These are phyloP conservation scores for Plectosphaerella sp. DNA, from an alignment of 2,329 filamentous ascomycete species.

Conservation along the genomic window DNA sequence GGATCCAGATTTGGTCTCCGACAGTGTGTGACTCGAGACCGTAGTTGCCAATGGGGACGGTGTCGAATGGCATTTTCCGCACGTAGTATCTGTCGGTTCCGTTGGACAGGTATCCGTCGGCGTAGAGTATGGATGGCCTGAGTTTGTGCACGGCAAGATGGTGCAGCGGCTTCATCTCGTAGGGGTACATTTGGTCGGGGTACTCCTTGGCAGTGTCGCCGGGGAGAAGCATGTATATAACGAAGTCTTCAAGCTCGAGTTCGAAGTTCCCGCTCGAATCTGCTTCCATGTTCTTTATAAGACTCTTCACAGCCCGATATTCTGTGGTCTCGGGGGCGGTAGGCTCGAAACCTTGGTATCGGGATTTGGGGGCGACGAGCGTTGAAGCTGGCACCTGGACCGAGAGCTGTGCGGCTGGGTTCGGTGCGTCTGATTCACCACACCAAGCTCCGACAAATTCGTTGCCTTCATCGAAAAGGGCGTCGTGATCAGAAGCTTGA, in stretches of 20 bases:
- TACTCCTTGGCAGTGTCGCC: constrained; percentile 14
- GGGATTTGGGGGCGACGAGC: neutral
- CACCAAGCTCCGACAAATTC: neutral
- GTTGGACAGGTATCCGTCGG: constrained; percentile 56
- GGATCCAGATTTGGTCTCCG: constrained; percentile 57
- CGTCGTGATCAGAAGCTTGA: neutral
- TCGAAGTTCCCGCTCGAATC: constrained; percentile 31
- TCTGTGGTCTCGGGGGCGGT: constrained; percentile 21
- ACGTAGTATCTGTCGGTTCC: constrained; percentile 45
- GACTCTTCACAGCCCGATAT: constrained; percentile 20
- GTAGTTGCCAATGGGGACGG: constrained; percentile 65
- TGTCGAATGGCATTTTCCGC: constrained; percentile 47
- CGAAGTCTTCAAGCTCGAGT: constrained; percentile 53
- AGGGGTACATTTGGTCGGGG: constrained; percentile 10
- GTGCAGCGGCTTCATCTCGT: constrained; percentile 53
- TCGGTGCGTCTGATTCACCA: neutral
- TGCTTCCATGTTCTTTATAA: constrained; percentile 17
- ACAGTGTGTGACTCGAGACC: constrained; percentile 42
- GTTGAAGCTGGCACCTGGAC: constrained; percentile 7
- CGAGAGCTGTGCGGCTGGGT: neutral
- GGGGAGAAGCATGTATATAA: constrained; percentile 43
- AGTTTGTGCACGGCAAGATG: constrained; percentile 30
- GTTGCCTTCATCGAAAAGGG: neutral
- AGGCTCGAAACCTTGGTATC: constrained; percentile 18
- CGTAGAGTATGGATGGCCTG: constrained; percentile 33